A percentile compares a stretch with the other conserved stretches of the same genome.
Evolutionary conservation across 352 stramenopile species (phyloP).

Genomic region (Halophytophthora polymorphica): DNA sequence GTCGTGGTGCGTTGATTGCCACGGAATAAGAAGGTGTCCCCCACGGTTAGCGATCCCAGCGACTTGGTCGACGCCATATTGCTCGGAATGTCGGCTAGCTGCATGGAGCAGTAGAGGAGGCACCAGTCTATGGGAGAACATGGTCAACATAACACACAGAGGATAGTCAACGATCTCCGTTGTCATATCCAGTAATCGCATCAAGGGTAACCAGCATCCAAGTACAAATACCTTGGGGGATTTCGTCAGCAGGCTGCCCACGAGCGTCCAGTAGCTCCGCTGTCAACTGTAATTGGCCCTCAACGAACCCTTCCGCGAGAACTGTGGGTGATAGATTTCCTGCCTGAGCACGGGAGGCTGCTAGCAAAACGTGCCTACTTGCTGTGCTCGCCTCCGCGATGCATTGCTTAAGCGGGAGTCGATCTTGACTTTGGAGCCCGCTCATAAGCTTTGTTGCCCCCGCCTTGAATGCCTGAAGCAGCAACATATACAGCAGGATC

Average conservation of each 20-base stretch:
- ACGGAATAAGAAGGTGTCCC: constrained; percentile 53
- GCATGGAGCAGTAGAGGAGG: constrained; percentile 51
- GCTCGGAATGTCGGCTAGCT: constrained; percentile 34
- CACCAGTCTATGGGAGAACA: constrained; percentile 36
- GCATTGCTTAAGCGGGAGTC: constrained; percentile 17
- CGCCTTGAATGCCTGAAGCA: constrained; percentile 41
- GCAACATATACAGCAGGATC: constrained; percentile 25
- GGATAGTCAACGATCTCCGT: no score
- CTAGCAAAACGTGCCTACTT: constrained; percentile 15
- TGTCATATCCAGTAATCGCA: no score
- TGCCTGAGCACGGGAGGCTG: constrained; percentile 15
- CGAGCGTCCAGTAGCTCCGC: constrained; percentile 47
- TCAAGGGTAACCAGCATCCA: not conserved
- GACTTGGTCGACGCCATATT: constrained; percentile 9
- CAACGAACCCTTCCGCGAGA: constrained; percentile 27
- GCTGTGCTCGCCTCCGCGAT: constrained; percentile 17
- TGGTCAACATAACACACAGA: not conserved
- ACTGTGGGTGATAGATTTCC: constrained; percentile 18
- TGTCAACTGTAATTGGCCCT: constrained; percentile 31
- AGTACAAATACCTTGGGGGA: constrained; percentile 14
- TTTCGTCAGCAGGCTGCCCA: constrained; percentile 19
- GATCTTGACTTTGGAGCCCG: constrained; percentile 9
- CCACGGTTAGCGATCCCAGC: constrained; percentile 50
- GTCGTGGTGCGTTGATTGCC: not conserved
- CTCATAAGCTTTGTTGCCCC: constrained; percentile 16